Evolutionary conservation across 2,329 filamentous ascomycete species (phyloP).

Genomic region (Atkinsonella texensis): DNA sequence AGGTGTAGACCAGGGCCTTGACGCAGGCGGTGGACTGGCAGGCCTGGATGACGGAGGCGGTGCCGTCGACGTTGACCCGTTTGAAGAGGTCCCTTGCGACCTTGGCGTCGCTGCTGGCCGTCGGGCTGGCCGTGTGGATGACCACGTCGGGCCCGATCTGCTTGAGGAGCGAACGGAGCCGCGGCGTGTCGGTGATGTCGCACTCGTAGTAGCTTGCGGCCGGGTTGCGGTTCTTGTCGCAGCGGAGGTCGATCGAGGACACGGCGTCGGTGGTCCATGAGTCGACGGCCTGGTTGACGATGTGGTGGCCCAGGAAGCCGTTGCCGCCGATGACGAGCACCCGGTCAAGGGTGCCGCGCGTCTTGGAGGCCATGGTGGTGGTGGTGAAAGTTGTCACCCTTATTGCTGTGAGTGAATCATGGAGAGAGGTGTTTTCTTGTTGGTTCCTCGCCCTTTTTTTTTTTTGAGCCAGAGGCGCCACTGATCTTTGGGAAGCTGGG

Average conservation of each 20-base stretch:
- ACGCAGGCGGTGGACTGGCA: constrained; percentile 45
- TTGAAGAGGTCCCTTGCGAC: constrained; percentile 52
- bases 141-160: constrained; percentile 67
- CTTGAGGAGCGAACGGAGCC: constrained; percentile 51
- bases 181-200: constrained; percentile 59
- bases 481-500: too few relatives aligned
- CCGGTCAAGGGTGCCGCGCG: constrained; percentile 43
- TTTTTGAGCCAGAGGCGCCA: too few relatives aligned
- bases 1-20: constrained; percentile 81
- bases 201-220: constrained; percentile 56
- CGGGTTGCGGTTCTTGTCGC: constrained; percentile 53
- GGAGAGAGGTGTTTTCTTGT: too few relatives aligned
- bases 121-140: constrained; percentile 77
- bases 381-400: background rate
- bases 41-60: constrained; percentile 62
- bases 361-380: background rate
- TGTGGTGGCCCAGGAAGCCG: constrained; percentile 74
- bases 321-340: constrained; percentile 75
- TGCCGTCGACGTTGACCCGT: constrained; percentile 83
- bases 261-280: constrained; percentile 39
- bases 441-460: too few relatives aligned
- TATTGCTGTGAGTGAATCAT: too few relatives aligned
- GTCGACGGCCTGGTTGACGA: constrained; percentile 60
- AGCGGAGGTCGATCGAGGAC: constrained; percentile 61
- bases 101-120: constrained; percentile 39